Evolutionary conservation across 2,329 filamentous ascomycete species (phyloP), one percentile per base, ranked within the genome.

Genomic region (Alternaria dauci): DNA sequence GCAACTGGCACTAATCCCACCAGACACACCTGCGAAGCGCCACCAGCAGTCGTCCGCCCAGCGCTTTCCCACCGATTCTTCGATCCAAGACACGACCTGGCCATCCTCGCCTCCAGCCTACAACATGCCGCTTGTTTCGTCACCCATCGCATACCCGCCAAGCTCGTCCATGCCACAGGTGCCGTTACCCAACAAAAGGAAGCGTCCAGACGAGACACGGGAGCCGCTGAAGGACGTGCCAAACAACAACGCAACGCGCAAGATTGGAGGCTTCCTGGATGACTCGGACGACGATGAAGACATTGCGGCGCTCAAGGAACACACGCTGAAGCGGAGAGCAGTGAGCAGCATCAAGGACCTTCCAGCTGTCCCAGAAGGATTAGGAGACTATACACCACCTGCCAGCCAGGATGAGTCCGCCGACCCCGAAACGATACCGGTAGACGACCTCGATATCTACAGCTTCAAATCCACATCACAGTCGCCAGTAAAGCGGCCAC

Each of bases 101-200:
- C 73, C 76, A 12, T 81, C 80, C 1, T 84, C 82, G 28, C 80
- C 81, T 39, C 87, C 84, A n/a, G 73, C 66, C 69, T 71, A 83
- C 83, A 85, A 84, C 55, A 90, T 91, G 87, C 79, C 86, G 26
- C 81, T 84, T 38, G 81, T 85, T 39, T 89, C 88, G 7, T 89
- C 88, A 14, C 86, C 88, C 2, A 77, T 88, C 20, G 72, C 81
- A 26, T 87, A 87, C 60, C 86, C 87, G 2, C 76, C 81, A 7
- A 87, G 82, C 70, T 86, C 86, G 2, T 77, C 78, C 4, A 59
- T 71, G 28, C 75, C 76, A 14, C 64, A 68, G n/a, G 52, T 58
- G 51, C 58, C 77, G 61, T 76, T 80, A 50, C 73, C 77, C 8
- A 76, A 75, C 64, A 80, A 80, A 63, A 71, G 77, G 48, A 80